Conservation (phyloP, 139 green algal genomes). For the Eudorina sp. region DNA sequence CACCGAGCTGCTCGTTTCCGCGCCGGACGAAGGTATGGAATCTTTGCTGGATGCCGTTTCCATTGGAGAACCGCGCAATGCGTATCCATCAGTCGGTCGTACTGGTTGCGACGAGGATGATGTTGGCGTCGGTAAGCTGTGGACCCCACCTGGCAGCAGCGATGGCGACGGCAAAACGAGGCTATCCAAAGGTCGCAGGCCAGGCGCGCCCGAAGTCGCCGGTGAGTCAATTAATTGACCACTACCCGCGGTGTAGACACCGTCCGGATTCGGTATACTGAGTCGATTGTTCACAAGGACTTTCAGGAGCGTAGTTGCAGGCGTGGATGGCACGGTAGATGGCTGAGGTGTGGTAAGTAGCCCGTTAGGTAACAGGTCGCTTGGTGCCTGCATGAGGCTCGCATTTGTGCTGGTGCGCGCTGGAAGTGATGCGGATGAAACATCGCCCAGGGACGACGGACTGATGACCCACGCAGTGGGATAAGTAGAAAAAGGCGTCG, state of each 20-base stretch:
- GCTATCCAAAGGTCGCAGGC: not conserved
- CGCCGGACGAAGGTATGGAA: not conserved
- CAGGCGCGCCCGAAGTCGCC: not conserved
- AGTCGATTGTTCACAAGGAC: not conserved
- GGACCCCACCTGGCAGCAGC: slow-evolving; percentile 29
- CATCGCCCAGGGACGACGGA: not conserved
- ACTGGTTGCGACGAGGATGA: not conserved
- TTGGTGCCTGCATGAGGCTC: not conserved
- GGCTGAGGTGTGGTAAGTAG: slow-evolving; percentile 30
- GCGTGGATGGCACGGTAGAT: not conserved
- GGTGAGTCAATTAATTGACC: not conserved
- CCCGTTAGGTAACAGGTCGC: slow-evolving; percentile 32
- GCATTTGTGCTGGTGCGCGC: not conserved
- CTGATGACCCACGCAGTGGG: slow-evolving; percentile 16
- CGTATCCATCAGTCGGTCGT: not conserved
- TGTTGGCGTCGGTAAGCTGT: slow-evolving; percentile 41
- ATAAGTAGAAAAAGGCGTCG: slow-evolving; percentile 5
- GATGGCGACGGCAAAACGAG: slow-evolving; percentile 37
- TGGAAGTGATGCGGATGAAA: not conserved
- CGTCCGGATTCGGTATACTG: not conserved
- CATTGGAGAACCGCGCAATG: not conserved
- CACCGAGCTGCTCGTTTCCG: not conserved
- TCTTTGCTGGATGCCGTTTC: slow-evolving; percentile 15
- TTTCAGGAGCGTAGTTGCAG: not conserved
- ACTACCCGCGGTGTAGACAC: not conserved